Base-by-base conservation (phyloP, 2,329 filamentous ascomycete species). In the Lecanoromycetidae sp. region DNA sequence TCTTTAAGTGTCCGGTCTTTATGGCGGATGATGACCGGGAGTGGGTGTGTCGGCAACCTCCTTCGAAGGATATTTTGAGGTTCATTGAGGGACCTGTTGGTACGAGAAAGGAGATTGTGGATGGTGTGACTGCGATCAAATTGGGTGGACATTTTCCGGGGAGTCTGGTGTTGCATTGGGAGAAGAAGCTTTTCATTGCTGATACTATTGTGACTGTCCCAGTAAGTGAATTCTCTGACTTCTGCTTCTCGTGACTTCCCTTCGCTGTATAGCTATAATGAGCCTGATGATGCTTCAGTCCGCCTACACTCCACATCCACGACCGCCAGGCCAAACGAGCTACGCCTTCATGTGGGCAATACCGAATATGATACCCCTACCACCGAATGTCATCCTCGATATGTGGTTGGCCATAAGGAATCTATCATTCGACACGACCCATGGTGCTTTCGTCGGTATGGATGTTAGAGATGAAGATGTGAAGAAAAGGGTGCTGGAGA, bases 121-220 rank as follows among this genome's bases (percentile, higher is more conserved):
- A 69, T 0, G 77, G 75, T 0, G 70, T 80, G 3, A 74, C 67
- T 26, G 77, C 75, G 0, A 69, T 90, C 43, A 85, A 86, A 61
- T 70, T 81, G 0, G 84, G 84, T 0, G 86, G 86, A 0, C 85
- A 93, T 65, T 91, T 91, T 57, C 80, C 82, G 0, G 86, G 86
- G 0, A 84, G 79, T 54, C 64, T 82, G 50, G 77, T 87, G 3
- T 59, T 84, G 51, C 71, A 81, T 20, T 84, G 76, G 62, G 70
- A 72, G 15, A 63, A 65, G 1, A 72, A 71, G 39, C 63, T 91
- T n/a, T 72, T 90, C 50, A 72, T 87, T 48, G 84, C 85, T 5
- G 86, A 93, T 63, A 86, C 82, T 3, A 72, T 91, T 39, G 71
- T 85, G 54, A 83, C 79, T 20, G 82, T 82, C 3, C 81, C 83